phyloP scores from a whole-genome alignment of 2,329 filamentous ascomycete genomes.

The Bipolaris victoriae region DNA sequence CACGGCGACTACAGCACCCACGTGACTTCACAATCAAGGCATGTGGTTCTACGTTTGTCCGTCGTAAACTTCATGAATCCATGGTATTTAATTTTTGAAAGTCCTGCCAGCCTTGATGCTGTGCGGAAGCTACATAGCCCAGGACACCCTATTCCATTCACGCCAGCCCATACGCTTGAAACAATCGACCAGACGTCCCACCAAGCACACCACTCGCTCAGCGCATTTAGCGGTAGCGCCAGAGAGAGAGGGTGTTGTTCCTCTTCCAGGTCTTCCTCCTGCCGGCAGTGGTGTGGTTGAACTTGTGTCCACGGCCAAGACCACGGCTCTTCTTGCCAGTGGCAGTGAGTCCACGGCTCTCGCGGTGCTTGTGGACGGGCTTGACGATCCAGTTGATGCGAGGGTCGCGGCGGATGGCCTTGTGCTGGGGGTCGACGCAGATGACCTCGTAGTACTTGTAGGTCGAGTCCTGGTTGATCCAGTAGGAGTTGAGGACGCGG shows the following conservation, averaged over 20 bases:
- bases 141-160: conserved; percentile 45
- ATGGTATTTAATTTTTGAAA: conserved; percentile 43
- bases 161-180: conserved; percentile 42
- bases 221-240: conserved; percentile 84
- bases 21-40: neutral
- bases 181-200: conserved; percentile 41
- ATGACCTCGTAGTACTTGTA: conserved; percentile 99
- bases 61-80: conserved; percentile 40
- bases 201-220: conserved; percentile 37
- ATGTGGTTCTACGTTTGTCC: neutral
- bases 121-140: conserved; percentile 41
- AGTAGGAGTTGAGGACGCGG: conserved; percentile 99
- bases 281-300: conserved; percentile 97
- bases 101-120: conserved; percentile 30
- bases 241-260: conserved; percentile 98
- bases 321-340: conserved; percentile 99
- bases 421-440: conserved; percentile 99
- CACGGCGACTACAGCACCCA: neutral
- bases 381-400: conserved; percentile 99
- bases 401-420: conserved; percentile 98
- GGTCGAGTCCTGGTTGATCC: conserved; percentile 99
- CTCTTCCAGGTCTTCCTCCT: conserved; percentile 99
- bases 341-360: conserved; percentile 93
- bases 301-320: conserved; percentile 98
- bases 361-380: conserved; percentile 99